Evolutionary conservation across 2,329 filamentous ascomycete species (phyloP), one percentile per base, ranked within the genome.

Genomic region (Aspergillus floridensis): DNA sequence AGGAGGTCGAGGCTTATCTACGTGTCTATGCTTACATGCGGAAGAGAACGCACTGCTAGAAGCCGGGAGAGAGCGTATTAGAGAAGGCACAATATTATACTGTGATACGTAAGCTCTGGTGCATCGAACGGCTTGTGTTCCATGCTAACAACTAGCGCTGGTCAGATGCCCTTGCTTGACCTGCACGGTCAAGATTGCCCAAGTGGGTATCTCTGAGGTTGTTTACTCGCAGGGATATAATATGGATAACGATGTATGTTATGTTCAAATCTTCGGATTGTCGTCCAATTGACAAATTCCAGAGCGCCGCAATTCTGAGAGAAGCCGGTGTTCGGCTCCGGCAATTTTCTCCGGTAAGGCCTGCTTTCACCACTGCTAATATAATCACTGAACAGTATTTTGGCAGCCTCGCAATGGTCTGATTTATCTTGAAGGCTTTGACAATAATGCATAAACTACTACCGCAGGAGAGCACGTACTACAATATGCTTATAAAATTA

Each of bases 21-120:
- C 93, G 5, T 99, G 95, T 71, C 83, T 98, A 53, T 99, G 95
- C 74, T 86, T 99, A n/a, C 95, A 99, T 74, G 95, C 95, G 0
- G 95, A 99, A 79, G 95, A 99, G 78, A 99, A 99, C 74, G 95
- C 95, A 1, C 82, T 99, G 59, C 82, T 99, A 10, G 95, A 99
- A 80, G 95, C 95, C 21, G 95, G 95, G 0, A 83, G 95, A 67
- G 95, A 98, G 76, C 84, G 95, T 59, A 92, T 99, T 66, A 82
- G 91, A 21, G 89, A 91, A 57, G 90, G 88, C 4, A 86, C 90
- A 41, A 90, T 92, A 53, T 80, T 99, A 26, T 99, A 97, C 77
- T 97, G 93, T 76, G 91, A 97, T 73, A 97, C 93, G 66, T 82
- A 63, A 67, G 77, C 68, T 22, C 53, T 26, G 32, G 46, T 35